Percentiles rank a stretch among this genome's conserved stretches.
Conservation (phyloP, 2,329 filamentous ascomycete genomes). For the Epichloe baconii region DNA sequence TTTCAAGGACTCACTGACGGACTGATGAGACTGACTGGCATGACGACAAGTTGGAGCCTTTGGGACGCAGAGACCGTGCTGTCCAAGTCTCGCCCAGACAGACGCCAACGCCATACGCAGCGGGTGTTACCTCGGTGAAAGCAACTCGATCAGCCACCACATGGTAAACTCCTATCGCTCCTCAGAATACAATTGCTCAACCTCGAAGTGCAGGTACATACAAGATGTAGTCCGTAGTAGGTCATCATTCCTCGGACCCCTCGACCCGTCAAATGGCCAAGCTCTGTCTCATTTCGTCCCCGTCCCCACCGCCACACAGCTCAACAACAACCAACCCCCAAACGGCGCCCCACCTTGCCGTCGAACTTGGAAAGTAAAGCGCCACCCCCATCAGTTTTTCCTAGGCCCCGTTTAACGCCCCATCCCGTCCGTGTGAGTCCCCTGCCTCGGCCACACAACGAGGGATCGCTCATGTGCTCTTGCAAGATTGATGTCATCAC, state of each 20-base stretch:
- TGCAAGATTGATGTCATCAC: not conserved
- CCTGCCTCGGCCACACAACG: constrained; percentile 8
- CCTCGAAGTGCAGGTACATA: too few species aligned
- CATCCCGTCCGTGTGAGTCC: constrained; percentile 7
- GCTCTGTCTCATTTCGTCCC: not conserved
- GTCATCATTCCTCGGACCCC: too few species aligned
- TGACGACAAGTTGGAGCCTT: too few species aligned
- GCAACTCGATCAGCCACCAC: too few species aligned
- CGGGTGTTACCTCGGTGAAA: not conserved
- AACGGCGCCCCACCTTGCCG: not conserved
- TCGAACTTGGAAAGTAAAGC: constrained; percentile 1
- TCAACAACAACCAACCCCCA: not conserved
- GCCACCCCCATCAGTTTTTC: not conserved
- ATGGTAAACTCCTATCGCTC: too few species aligned
- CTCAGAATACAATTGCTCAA: too few species aligned
- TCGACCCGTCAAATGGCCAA: not conserved
- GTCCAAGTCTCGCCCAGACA: too few species aligned
- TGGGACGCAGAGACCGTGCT: too few species aligned
- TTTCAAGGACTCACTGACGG: too few species aligned
- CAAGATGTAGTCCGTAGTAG: too few species aligned
- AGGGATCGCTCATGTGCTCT: constrained; percentile 1
- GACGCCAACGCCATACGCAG: too few species aligned
- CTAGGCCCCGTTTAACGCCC: not conserved
- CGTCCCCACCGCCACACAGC: constrained; percentile 1
- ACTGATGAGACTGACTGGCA: too few species aligned